These are phyloP conservation scores for Paraphaeosphaeria sporulosa DNA, from an alignment of 2,329 filamentous ascomycete genomes.

Conservation along the genomic window DNA sequence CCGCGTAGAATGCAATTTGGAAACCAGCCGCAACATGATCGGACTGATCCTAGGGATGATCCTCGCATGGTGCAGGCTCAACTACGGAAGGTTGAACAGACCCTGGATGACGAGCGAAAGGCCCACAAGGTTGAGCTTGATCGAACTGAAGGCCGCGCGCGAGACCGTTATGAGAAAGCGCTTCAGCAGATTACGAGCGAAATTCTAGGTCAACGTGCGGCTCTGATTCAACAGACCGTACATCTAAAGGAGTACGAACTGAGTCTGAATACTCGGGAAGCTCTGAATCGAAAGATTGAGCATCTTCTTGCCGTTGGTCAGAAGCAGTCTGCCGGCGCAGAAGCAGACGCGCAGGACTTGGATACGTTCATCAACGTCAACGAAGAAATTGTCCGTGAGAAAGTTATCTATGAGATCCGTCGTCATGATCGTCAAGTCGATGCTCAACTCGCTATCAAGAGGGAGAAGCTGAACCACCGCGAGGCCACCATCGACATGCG, in stretches of 20 bases:
- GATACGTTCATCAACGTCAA: background rate
- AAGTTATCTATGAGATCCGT: constrained; percentile 9
- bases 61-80: constrained; percentile 18
- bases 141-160: constrained; percentile 18
- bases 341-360: constrained; percentile 14
- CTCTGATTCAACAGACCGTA: constrained; percentile 11
- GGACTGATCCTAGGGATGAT: constrained; percentile 17
- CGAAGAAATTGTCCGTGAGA: constrained; percentile 2
- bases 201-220: constrained; percentile 26
- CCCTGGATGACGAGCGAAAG: constrained; percentile 27
- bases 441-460: constrained; percentile 12
- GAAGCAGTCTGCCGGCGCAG: constrained; percentile 22
- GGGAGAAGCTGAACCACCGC: constrained; percentile 17
- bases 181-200: constrained; percentile 19
- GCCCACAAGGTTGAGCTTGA: constrained; percentile 17
- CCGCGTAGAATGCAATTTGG: background rate
- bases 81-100: constrained; percentile 22
- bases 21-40: background rate
- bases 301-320: constrained; percentile 31
- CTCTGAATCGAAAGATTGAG: constrained; percentile 26
- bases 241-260: constrained; percentile 18
- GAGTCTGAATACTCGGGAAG: constrained; percentile 22
- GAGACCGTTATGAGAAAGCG: constrained; percentile 16
- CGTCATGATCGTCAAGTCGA: constrained; percentile 17
- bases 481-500: constrained; percentile 27